Base-by-base conservation (phyloP, 495 filamentous ascomycete species). In the Aspergillus taichungensis region DNA sequence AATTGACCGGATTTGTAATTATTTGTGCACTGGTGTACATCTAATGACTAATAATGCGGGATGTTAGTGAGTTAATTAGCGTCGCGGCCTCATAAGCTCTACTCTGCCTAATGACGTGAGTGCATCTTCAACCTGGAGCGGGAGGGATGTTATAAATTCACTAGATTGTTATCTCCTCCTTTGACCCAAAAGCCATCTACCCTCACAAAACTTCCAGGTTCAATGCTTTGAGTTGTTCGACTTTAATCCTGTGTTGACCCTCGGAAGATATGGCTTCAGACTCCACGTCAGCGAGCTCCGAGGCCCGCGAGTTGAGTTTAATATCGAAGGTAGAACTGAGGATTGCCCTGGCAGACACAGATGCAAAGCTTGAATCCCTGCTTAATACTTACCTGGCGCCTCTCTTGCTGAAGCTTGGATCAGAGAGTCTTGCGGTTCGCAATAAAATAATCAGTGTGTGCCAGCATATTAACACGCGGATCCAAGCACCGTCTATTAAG, bases 321-420 rank as follows among this genome's bases (percentile, higher is more conserved):
- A 74, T 95, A 49, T 86, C 85, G 53, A 94, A 94, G 56, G 85
- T 96, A 39, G 88, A 95, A 61, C 83, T 94, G 57, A 78, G 82
- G 36, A 88, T 98, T 46, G 85, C 92, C n/a, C 72, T 87, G 41
- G 81, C 85, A 11, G 82, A 88, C 46, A 77, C 85, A n/a, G 90
- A 94, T 50, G 69, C 74, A 46, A 91, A 88, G 63, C 74, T 98
- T 5, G 79, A 88, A 55, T 61, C 78, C 24, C 71, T 89, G 6
- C 73, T 98, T 24, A 78, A 82, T 47, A 81, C 75, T 8, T 95
- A 90, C 51, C 67, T 97, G n/a, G 64, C 85, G 3, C 82, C 91
- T 1, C 57, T 97, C 30, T 69, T 98, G 13, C 71, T 95, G 42
- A 96, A 95, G 57, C 77, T 94, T 13, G 78, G 73, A 11, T 94